These are phyloP conservation scores for Wakefieldia striispora DNA, from an alignment of 768 basidiomycete species.

Conservation along the genomic window DNA sequence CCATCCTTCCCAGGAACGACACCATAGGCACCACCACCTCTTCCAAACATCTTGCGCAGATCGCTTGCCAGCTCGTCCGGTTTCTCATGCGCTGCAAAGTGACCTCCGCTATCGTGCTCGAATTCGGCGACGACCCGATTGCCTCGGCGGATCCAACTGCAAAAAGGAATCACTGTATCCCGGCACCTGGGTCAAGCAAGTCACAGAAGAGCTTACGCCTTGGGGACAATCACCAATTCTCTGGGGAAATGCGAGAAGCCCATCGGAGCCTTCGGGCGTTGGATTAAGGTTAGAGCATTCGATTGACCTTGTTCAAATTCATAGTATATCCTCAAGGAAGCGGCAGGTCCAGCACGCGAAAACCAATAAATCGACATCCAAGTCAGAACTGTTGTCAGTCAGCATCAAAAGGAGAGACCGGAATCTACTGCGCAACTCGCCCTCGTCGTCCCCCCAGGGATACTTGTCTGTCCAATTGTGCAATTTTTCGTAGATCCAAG, in stretches of 20 bases:
- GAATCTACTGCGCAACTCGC: slow-evolving; percentile 23
- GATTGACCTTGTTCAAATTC: slow-evolving; percentile 30
- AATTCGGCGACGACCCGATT: slow-evolving; percentile 47
- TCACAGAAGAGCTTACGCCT: slow-evolving; percentile 31
- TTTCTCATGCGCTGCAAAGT: slow-evolving; percentile 56
- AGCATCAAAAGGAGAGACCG: neutral
- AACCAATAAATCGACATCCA: slow-evolving; percentile 63
- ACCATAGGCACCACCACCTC: slow-evolving; percentile 46
- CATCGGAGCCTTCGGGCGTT: slow-evolving; percentile 36
- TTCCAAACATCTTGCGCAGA: slow-evolving; percentile 56
- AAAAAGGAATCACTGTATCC: neutral
- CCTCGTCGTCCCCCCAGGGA: slow-evolving; percentile 57
- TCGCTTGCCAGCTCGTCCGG: slow-evolving; percentile 49
- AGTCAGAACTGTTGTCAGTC: slow-evolving; percentile 43
- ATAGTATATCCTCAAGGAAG: slow-evolving; percentile 58
- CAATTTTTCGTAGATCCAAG: slow-evolving; percentile 55
- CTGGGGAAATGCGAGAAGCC: slow-evolving; percentile 54
- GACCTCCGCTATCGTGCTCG: slow-evolving; percentile 51
- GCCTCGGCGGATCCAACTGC: slow-evolving; percentile 42
- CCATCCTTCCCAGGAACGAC: slow-evolving; percentile 46
- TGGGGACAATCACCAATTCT: slow-evolving; percentile 39
- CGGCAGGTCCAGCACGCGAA: slow-evolving; percentile 56
- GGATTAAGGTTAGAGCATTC: fast-evolving
- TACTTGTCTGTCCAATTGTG: slow-evolving; percentile 50
- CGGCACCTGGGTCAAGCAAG: neutral